Conservation (phyloP, 2,329 filamentous ascomycete genomes). For the Neonectria magnoliae region DNA sequence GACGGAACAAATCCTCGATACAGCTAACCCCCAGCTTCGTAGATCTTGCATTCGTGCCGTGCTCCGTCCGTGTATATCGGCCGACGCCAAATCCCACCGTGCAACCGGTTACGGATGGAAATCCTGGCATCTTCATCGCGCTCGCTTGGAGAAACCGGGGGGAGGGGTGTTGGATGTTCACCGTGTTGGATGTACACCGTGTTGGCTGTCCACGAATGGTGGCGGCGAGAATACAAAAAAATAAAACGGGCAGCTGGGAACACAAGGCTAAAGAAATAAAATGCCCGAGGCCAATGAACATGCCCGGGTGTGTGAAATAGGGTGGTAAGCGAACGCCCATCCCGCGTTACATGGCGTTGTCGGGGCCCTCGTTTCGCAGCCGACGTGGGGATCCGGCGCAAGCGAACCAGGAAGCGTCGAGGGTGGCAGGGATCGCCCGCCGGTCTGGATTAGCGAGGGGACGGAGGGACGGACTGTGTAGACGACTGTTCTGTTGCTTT, state of each 20-base stretch:
- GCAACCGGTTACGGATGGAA: too few species aligned
- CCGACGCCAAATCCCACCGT: neutral
- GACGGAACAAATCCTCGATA: too few species aligned
- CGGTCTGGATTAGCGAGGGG: slow-evolving; percentile 6
- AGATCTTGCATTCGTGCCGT: too few species aligned
- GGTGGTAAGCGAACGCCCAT: slow-evolving; percentile 27
- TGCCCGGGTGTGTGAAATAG: neutral
- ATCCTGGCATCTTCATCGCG: neutral
- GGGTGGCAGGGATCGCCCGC: neutral
- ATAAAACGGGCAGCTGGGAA: neutral
- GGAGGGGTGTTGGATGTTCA: too few species aligned
- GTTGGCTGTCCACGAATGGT: neutral
- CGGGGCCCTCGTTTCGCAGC: slow-evolving; percentile 37
- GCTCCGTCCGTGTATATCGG: neutral
- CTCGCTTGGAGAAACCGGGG: neutral
- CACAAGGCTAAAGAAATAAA: neutral
- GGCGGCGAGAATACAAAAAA: too few species aligned
- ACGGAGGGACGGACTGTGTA: too few species aligned
- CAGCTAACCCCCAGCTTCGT: too few species aligned
- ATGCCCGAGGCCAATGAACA: neutral
- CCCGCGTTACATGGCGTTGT: slow-evolving; percentile 30
- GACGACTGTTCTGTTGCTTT: neutral
- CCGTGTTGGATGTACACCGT: too few species aligned
- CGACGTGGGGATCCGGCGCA: slow-evolving; percentile 30
- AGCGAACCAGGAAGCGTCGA: slow-evolving; percentile 4